These are phyloP conservation scores for Cucumis melo DNA, from an alignment of 306 rosid species.

Conservation along the genomic window DNA sequence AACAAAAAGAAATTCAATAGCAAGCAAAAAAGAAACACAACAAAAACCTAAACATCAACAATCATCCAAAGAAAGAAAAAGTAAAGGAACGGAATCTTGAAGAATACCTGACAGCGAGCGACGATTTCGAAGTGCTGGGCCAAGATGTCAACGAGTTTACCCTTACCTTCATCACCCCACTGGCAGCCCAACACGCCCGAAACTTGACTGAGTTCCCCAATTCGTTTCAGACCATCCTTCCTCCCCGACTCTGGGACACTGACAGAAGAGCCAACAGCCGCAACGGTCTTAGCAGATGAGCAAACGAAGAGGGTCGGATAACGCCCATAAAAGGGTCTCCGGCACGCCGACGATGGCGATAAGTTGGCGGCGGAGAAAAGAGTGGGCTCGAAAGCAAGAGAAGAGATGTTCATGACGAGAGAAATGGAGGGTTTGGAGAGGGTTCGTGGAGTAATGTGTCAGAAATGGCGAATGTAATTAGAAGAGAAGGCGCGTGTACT, in stretches of 20 bases:
- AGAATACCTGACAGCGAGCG: constrained; percentile 84
- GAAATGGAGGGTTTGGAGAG: neutral
- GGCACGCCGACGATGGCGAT: constrained; percentile 9
- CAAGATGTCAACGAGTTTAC: constrained; percentile 82
- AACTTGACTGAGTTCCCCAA: constrained; percentile 65
- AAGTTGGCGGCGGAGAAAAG: constrained; percentile 18
- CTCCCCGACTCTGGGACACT: constrained; percentile 29
- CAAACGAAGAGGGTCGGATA: constrained; percentile 24
- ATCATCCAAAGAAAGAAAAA: neutral
- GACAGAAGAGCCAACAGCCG: constrained; percentile 34
- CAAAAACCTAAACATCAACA: neutral
- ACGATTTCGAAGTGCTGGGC: constrained; percentile 82
- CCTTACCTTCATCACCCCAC: constrained; percentile 99
- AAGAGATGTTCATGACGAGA: constrained; percentile 41
- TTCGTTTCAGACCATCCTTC: constrained; percentile 19
- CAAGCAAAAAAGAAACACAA: too few relatives aligned
- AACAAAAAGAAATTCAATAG: neutral
- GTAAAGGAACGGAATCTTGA: neutral
- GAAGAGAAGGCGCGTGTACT: neutral
- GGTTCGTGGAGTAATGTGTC: neutral
- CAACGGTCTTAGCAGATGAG: constrained; percentile 31
- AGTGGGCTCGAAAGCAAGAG: constrained; percentile 36
- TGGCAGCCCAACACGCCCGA: constrained; percentile 89
- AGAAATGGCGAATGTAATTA: neutral
- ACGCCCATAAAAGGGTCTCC: neutral